Evolutionary conservation across 176 grass and related monocot species (phyloP).

Genomic region (Alopecurus myosuroides): DNA sequence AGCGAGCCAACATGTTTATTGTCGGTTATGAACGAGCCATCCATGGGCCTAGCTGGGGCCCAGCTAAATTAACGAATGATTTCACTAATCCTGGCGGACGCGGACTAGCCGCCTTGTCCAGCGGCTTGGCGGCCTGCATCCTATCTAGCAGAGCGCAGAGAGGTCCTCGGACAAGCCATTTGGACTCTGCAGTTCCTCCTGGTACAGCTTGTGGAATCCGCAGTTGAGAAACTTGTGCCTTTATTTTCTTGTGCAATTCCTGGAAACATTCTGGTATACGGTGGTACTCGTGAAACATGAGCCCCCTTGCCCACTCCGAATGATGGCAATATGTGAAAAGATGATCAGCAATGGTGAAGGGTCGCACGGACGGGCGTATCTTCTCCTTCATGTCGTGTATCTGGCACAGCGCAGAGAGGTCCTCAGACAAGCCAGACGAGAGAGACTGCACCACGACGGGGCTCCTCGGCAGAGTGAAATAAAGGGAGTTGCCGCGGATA

Average conservation of each 20-base stretch:
- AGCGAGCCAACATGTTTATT: no score
- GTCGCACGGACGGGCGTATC: neutral
- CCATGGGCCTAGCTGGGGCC: no score
- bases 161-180: no score
- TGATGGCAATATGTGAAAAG: neutral
- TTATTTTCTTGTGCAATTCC: neutral
- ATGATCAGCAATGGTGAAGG: slow-evolving; percentile 24
- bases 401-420: neutral
- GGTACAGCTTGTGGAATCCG: neutral
- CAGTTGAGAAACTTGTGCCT: neutral
- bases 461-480: neutral
- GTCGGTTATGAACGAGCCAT: no score
- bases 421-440: neutral
- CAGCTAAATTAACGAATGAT: no score
- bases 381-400: neutral
- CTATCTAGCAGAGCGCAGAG: no score
- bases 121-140: no score
- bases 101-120: no score
- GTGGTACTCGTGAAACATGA: neutral
- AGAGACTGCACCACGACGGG: neutral
- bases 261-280: neutral
- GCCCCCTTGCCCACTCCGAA: neutral
- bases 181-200: neutral
- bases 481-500: neutral
- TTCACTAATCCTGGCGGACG: no score